Evolutionary conservation across 1,284 basidiomycete genomes (phyloP), one percentile per base, ranked within the genome.

Genomic region (Farysia itapuensis): DNA sequence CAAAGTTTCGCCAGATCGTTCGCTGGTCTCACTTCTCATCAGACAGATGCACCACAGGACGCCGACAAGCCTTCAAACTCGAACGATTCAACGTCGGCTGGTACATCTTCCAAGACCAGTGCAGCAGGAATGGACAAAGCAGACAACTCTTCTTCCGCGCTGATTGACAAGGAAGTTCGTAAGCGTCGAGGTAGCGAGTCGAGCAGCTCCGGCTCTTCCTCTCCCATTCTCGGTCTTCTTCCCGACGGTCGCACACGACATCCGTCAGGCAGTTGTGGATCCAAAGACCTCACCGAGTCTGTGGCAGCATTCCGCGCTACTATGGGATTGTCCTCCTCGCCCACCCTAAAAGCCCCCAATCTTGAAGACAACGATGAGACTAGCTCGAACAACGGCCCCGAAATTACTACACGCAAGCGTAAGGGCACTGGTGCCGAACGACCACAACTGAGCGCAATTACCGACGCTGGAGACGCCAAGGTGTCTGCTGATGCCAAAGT

Each of bases 191-290:
- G 35, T 5, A 56, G 52, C n/a, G 20, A 24, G 7, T 39, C 18
- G 4, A 50, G 58, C 47, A 41, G 41, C 29, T 37, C 50, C 7
- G 47, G 44, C 5, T 47, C 44, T 16, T 29, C 25, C 14, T 61
- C 52, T 15, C 52, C 48, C 29, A 39, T 48, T 12, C 52, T 52
- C 8, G 58, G 58, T 15, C 44, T 61, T 15, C 35, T 61, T n/a
- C 58, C 58, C 12, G 58, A 61, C 26, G 58, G 58, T 21, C 51
- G 58, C 20, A 61, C 58, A n/a, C 58, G 58, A 5, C 58, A 61
- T 38, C 58, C 58, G 0, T 51, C 52, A 2, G 58, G 52, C 18
- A 56, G 58, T 30, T 51, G 29, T 16, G 58, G 58, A 19, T 61
- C 58, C 5, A 42, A 35, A 9, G 58, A 61, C 21, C 42, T 61